A percentile compares a stretch with the other conserved stretches of the same genome.
phyloP scores from a whole-genome alignment of 352 stramenopile genomes.

The Phytophthora pisi region DNA sequence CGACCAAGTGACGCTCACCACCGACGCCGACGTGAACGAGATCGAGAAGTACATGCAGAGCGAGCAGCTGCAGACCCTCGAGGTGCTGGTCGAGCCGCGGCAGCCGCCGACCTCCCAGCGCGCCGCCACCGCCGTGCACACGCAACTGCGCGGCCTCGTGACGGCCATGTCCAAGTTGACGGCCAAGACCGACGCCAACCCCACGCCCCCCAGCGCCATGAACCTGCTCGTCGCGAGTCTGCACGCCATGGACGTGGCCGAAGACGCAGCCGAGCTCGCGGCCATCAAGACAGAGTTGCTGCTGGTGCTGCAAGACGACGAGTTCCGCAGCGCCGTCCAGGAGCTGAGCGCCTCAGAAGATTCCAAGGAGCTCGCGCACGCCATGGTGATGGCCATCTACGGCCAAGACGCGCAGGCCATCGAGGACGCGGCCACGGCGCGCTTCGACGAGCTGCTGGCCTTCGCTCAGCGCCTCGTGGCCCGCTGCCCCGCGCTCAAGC shows the following conservation, averaged over 20 bases:
- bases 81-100: constrained; percentile 32
- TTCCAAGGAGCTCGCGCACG: constrained; percentile 39
- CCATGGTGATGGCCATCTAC: constrained; percentile 33
- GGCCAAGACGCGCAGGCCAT: constrained; percentile 30
- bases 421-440: constrained; percentile 30
- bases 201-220: constrained; percentile 38
- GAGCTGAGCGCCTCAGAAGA: constrained; percentile 34
- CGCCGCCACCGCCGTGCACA: constrained; percentile 35
- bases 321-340: constrained; percentile 31
- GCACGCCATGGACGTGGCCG: constrained; percentile 39
- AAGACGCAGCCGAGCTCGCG: constrained; percentile 36
- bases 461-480: constrained; percentile 44
- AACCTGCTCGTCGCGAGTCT: constrained; percentile 37
- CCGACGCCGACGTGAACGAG: constrained; percentile 51
- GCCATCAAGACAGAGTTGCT: constrained; percentile 50
- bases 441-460: constrained; percentile 37
- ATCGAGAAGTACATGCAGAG: constrained; percentile 52
- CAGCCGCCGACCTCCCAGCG: not conserved
- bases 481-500: constrained; percentile 42
- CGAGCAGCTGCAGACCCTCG: constrained; percentile 33
- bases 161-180: constrained; percentile 52
- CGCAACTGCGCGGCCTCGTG: constrained; percentile 45
- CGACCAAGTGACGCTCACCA: constrained; percentile 53
- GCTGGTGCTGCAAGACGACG: constrained; percentile 29
- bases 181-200: constrained; percentile 36